Conservation (phyloP, 345 rosid genomes). For the Pistacia integerrima region DNA sequence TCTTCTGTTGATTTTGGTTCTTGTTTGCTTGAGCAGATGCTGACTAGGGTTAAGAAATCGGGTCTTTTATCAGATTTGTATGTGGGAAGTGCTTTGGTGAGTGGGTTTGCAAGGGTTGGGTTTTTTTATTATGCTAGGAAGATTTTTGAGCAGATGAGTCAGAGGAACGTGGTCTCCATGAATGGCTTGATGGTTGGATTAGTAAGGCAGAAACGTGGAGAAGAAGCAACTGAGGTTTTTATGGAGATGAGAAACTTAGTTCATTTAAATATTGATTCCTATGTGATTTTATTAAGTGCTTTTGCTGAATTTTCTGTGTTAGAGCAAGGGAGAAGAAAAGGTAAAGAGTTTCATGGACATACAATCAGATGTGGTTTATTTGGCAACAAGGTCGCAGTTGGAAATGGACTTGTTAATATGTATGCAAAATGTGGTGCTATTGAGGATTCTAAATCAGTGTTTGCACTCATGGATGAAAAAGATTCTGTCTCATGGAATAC, state of each 20-base stretch:
- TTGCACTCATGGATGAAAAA: constrained; percentile 54
- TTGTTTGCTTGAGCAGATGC: constrained; percentile 73
- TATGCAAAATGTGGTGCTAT: constrained; percentile 79
- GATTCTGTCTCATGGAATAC: constrained; percentile 94
- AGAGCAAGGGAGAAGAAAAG: constrained; percentile 67
- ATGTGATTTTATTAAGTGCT: constrained; percentile 69
- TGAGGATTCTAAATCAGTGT: constrained; percentile 57
- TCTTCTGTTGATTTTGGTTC: constrained; percentile 49
- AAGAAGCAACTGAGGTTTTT: constrained; percentile 71
- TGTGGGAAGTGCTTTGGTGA: constrained; percentile 85
- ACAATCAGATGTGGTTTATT: constrained; percentile 55
- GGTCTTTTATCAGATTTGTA: constrained; percentile 73
- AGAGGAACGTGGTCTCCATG: constrained; percentile 69
- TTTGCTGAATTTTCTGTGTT: constrained; percentile 56
- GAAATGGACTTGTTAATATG: constrained; percentile 87
- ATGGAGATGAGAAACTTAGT: constrained; percentile 49
- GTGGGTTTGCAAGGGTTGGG: constrained; percentile 76
- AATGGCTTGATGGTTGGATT: constrained; percentile 90
- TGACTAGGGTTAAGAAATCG: constrained; percentile 56
- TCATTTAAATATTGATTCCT: constrained; percentile 62
- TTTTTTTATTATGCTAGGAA: constrained; percentile 52
- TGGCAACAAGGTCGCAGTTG: constrained; percentile 52
- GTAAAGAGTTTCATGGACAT: constrained; percentile 84
- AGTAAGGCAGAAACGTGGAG: constrained; percentile 63
- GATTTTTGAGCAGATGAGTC: constrained; percentile 63